Percentiles rank a stretch among this genome's conserved stretches.
Conservation (phyloP, 352 stramenopile species). For the Globisporangium spiculum region DNA sequence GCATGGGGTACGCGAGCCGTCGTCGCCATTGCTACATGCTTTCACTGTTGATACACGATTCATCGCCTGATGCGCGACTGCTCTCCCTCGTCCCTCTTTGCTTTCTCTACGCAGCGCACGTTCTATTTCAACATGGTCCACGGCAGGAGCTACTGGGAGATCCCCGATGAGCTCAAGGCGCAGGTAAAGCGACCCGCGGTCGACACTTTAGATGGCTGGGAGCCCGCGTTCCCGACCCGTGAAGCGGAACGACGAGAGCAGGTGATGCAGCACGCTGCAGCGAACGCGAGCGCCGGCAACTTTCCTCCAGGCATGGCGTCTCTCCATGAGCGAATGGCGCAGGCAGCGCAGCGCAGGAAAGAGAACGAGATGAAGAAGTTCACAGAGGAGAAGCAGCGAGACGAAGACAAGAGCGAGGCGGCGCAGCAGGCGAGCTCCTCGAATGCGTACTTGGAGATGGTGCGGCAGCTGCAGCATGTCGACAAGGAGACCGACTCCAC, state of each 20-base stretch:
- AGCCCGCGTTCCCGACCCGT: conserved; percentile 23
- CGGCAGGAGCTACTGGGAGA: conserved; percentile 71
- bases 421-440: conserved; percentile 8
- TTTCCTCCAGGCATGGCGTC: conserved; percentile 18
- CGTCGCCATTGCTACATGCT: not conserved
- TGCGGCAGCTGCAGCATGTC: conserved; percentile 59
- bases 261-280: conserved; percentile 24
- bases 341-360: conserved; percentile 56
- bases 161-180: conserved; percentile 46
- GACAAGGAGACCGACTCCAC: conserved; percentile 45
- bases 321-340: conserved; percentile 61
- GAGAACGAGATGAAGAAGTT: conserved; percentile 33
- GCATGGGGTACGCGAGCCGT: conserved; percentile 36
- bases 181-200: conserved; percentile 48
- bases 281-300: conserved; percentile 9
- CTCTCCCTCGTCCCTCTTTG: not conserved
- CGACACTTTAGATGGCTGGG: conserved; percentile 47
- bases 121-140: conserved; percentile 83
- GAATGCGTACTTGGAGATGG: conserved; percentile 62
- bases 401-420: conserved; percentile 10
- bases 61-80: not conserved
- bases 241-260: conserved; percentile 31
- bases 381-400: conserved; percentile 13
- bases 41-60: not conserved
- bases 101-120: conserved; percentile 36